Evolutionary conservation across 2,329 filamentous ascomycete genomes (phyloP).

Genomic region (Fusarium lyarnte): DNA sequence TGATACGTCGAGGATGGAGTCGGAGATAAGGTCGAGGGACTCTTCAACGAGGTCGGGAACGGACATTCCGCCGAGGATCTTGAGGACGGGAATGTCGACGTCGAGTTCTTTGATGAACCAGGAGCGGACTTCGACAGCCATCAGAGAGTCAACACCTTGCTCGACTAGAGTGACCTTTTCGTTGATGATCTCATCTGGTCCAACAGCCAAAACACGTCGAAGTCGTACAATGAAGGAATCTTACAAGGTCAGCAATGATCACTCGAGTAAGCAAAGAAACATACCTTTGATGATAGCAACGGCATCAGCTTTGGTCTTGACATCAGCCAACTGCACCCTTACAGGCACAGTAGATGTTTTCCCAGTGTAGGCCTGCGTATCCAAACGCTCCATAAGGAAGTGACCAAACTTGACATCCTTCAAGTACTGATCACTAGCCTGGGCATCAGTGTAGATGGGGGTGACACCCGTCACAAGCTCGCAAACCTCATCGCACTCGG

Average conservation of each 20-base stretch:
- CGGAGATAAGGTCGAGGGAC: background rate
- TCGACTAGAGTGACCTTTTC: background rate
- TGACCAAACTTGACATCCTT: background rate
- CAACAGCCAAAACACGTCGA: background rate
- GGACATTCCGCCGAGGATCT: constrained; percentile 39
- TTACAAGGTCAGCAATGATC: accelerated
- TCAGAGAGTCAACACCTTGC: background rate
- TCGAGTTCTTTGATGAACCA: constrained; percentile 60
- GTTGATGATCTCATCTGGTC: background rate
- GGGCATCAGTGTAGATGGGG: background rate
- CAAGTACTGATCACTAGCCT: background rate
- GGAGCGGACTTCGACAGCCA: constrained; percentile 48
- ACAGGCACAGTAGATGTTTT: background rate
- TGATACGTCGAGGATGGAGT: background rate
- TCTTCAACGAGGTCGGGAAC: background rate
- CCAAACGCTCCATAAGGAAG: background rate
- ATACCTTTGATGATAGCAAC: background rate
- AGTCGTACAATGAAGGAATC: background rate
- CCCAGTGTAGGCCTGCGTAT: accelerated
- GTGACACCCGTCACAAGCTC: background rate
- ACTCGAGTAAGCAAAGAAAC: accelerated
- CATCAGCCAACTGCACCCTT: background rate
- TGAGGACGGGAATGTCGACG: constrained; percentile 57
- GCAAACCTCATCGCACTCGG: background rate
- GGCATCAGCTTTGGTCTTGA: accelerated